Base-by-base conservation (phyloP, 2,329 filamentous ascomycete species). In the Ophiocordyceps sinensis region DNA sequence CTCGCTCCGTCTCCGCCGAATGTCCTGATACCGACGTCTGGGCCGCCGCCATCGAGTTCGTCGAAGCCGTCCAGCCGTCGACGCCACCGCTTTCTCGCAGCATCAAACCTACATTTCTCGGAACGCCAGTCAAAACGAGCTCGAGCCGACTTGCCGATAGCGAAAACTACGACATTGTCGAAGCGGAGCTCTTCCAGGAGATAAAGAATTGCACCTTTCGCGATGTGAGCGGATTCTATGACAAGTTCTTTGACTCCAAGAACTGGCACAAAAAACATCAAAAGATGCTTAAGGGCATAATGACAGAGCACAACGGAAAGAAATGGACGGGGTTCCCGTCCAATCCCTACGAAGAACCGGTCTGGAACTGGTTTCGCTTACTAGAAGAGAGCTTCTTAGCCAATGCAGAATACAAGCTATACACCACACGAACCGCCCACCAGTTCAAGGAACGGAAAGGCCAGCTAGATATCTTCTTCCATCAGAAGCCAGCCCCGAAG, bases 381-480 rank as follows among this genome's bases (percentile, higher is more conserved):
- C 31, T 34, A 8, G n/a, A 34, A 5, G 31, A 34, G n/a, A 4
- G 8, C 8, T 34, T 34, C 31, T 34, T 34, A 5, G 15, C 31
- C n/a, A 8, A 15, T 34, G 31, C 31, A 12, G 4, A 4, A 13
- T 8, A 15, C n/a, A 34, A 34, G 31, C n/a, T 34, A 2, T n/a
- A 13, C 14, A 34, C 31, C 3, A 34, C 31, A n/a, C 14, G 31
- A 34, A 34, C 3, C 31, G 31, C 31, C 12, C 5, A 13, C 8
- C 42, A 51, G 38, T 46, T 51, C n/a, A 45, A 45, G 41, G 41
- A 47, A 36, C 45, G 44, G 19, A 45, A 44, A 46, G 48, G 47
- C 32, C 44, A 49, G 47, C 48, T 49, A 44, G 44, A 48, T 35
- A 15, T 49, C 13, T 51, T 51, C 39, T 49, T 50, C n/a, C 46